Evolutionary conservation across 139 green algal species (phyloP).

Genomic region (Pleodorina starrii): DNA sequence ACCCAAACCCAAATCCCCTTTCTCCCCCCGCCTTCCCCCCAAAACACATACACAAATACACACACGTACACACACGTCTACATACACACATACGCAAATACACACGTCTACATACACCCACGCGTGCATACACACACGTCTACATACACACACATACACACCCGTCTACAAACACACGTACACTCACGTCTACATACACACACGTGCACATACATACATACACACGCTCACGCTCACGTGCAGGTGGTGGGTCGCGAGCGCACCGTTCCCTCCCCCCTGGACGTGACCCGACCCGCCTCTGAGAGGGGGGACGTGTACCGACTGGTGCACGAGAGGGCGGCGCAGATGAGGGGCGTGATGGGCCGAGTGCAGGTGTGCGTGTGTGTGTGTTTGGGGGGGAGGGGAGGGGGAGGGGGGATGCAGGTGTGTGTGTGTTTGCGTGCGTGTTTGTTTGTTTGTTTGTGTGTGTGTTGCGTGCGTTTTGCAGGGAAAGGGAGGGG

Average conservation of each 20-base stretch:
- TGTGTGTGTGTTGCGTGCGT: background rate
- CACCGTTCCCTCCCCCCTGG: constrained; percentile 17
- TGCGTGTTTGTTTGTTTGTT: background rate
- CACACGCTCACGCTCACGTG: too few relatives aligned
- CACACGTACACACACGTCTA: too few relatives aligned
- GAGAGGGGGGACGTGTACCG: constrained; percentile 18
- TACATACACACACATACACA: too few relatives aligned
- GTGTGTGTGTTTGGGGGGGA: background rate
- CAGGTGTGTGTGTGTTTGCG: background rate
- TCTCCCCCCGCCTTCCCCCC: too few relatives aligned
- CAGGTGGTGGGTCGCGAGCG: constrained; percentile 42
- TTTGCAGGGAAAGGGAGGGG: background rate
- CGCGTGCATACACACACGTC: too few relatives aligned
- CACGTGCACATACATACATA: too few relatives aligned
- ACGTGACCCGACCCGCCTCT: constrained; percentile 17
- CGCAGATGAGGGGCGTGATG: constrained; percentile 26
- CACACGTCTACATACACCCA: too few relatives aligned
- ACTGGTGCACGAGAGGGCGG: constrained; percentile 30
- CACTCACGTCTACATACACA: too few relatives aligned
- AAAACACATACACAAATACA: too few relatives aligned
- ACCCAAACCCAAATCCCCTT: too few relatives aligned
- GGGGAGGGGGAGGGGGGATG: background rate
- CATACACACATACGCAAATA: too few relatives aligned
- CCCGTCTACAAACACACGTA: too few relatives aligned
- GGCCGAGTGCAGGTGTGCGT: background rate